phyloP scores from a whole-genome alignment of 352 stramenopile species.

The Bremia lactucae region DNA sequence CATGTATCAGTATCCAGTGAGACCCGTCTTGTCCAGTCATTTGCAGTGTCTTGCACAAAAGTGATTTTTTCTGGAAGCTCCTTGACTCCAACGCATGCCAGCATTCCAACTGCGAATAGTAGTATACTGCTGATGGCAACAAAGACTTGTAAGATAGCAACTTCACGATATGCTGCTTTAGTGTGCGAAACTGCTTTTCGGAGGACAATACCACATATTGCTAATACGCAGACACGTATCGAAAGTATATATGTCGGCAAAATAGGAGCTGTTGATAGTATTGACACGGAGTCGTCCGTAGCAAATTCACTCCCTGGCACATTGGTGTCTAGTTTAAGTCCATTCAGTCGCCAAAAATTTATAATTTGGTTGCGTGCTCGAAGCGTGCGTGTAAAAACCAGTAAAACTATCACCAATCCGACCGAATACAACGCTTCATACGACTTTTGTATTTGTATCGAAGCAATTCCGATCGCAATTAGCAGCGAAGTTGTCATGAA shows the following conservation, averaged over 20 bases:
- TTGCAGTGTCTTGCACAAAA: constrained; percentile 1
- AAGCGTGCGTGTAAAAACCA: constrained; percentile 47
- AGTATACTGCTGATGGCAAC: constrained; percentile 8
- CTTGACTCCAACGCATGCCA: constrained; percentile 17
- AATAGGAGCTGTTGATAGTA: constrained; percentile 58
- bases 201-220: constrained; percentile 30
- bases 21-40: constrained; percentile 4
- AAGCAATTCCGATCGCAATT: constrained; percentile 5
- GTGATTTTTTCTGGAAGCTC: constrained; percentile 4
- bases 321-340: constrained; percentile 32
- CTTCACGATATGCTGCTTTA: neutral
- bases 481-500: constrained; percentile 57
- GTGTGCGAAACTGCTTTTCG: constrained; percentile 14
- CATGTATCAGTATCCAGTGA: constrained; percentile 24
- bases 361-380: constrained; percentile 80
- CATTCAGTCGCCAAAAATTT: constrained; percentile 78
- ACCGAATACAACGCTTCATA: neutral
- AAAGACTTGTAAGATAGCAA: constrained; percentile 3
- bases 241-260: constrained; percentile 20
- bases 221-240: constrained; percentile 13
- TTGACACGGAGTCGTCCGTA: constrained; percentile 65
- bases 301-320: constrained; percentile 60
- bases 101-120: constrained; percentile 20
- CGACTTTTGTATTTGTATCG: constrained; percentile 12
- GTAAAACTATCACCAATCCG: constrained; percentile 16